Evolutionary conservation across 768 basidiomycete genomes (phyloP).

Genomic region (Favolaschia claudopus): DNA sequence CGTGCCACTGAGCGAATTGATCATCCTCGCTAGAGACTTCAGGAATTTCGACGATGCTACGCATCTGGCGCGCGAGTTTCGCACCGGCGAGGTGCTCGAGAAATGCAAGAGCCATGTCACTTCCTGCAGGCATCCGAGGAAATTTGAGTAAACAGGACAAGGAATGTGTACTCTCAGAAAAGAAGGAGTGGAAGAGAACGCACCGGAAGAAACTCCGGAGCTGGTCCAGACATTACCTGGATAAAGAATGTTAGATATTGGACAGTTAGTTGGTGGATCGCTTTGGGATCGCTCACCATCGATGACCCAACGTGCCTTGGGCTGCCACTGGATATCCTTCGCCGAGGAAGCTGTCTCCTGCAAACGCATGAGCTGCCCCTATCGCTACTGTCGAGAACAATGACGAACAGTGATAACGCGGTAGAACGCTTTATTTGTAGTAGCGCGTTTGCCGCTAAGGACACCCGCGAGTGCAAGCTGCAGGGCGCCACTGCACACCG

Average conservation of each 20-base stretch:
- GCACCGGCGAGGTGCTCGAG: conserved; percentile 38
- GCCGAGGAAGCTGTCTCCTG: conserved; percentile 15
- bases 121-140: conserved; percentile 27
- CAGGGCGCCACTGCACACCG: conserved; percentile 40
- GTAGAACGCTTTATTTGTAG: conserved; percentile 42
- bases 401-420: conserved; percentile 26
- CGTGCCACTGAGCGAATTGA: conserved; percentile 29
- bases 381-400: neutral
- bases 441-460: conserved; percentile 40
- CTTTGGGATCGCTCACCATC: no score
- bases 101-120: conserved; percentile 45
- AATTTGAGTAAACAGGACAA: no score
- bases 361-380: neutral
- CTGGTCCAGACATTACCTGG: conserved; percentile 43
- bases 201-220: conserved; percentile 42
- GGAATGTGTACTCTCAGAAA: neutral
- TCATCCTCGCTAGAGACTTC: conserved; percentile 24
- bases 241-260: no score
- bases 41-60: conserved; percentile 25
- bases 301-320: conserved; percentile 44
- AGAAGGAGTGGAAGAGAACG: neutral
- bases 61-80: conserved; percentile 24
- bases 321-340: conserved; percentile 38
- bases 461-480: conserved; percentile 40
- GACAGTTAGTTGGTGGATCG: no score